Conservation (phyloP, 331 rosid species). For the Acacia pycnantha region DNA sequence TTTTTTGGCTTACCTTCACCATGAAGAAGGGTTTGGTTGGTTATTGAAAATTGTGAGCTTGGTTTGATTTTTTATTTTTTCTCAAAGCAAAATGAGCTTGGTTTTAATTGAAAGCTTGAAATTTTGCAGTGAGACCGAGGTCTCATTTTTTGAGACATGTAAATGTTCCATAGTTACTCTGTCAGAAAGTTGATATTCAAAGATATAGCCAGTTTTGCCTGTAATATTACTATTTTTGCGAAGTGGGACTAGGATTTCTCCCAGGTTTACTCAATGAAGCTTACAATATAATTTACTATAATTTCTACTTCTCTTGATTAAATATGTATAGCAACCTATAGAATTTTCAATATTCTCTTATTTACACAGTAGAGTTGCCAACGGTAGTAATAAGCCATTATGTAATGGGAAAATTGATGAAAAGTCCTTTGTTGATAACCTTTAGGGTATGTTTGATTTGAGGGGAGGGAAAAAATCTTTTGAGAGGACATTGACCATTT, state of each 20-base stretch:
- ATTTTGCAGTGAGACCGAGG: slow-evolving; percentile 33
- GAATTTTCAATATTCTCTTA: not conserved
- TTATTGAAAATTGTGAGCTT: slow-evolving; percentile 18
- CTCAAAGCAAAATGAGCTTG: slow-evolving; percentile 15
- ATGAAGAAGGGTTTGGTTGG: slow-evolving; percentile 16
- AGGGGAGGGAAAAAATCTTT: too few relatives aligned
- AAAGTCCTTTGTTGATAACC: too few relatives aligned
- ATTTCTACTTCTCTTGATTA: not conserved
- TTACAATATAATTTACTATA: not conserved
- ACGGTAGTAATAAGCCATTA: not conserved
- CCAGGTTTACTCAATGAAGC: not conserved
- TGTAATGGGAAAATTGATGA: too few relatives aligned
- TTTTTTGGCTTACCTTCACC: slow-evolving; percentile 5
- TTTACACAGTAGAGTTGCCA: not conserved
- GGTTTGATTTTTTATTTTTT: slow-evolving; percentile 7
- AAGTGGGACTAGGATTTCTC: not conserved
- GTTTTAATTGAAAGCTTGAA: slow-evolving; percentile 33
- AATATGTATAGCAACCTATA: not conserved
- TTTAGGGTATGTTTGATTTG: too few relatives aligned
- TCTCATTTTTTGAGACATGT: slow-evolving; percentile 29
- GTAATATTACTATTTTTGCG: not conserved
- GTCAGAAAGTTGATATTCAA: slow-evolving; percentile 4
- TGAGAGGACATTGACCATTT: too few relatives aligned
- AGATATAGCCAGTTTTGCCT: slow-evolving; percentile 4
- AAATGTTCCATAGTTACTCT: slow-evolving; percentile 21